These are phyloP conservation scores for Butyriboletus loyo DNA, from an alignment of 768 basidiomycete species.

Conservation along the genomic window DNA sequence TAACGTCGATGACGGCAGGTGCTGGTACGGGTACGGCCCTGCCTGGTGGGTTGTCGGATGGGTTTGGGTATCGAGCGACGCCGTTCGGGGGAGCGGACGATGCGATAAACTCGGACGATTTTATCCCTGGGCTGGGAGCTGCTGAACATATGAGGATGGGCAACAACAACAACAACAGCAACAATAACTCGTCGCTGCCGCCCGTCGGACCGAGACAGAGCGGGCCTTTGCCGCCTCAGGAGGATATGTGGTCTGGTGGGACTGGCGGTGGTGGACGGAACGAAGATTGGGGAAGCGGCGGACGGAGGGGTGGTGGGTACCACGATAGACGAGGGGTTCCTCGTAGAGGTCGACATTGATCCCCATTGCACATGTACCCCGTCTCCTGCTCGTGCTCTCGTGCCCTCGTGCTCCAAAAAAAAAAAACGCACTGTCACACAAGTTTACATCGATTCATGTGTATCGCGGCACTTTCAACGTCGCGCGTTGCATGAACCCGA, in stretches of 20 bases:
- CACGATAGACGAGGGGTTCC: conserved; percentile 23
- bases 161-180: too few relatives aligned
- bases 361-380: not conserved
- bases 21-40: conserved; percentile 11
- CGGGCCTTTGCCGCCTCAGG: conserved; percentile 46
- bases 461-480: not conserved
- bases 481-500: not conserved
- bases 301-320: conserved; percentile 29
- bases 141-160: conserved; percentile 29
- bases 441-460: conserved; percentile 2
- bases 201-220: conserved; percentile 33
- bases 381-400: not conserved
- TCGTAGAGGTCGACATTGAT: conserved; percentile 24
- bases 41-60: conserved; percentile 16
- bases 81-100: conserved; percentile 26
- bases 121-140: conserved; percentile 63
- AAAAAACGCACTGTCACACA: not conserved
- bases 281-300: conserved; percentile 39
- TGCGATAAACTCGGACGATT: conserved; percentile 46
- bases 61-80: conserved; percentile 24
- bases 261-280: conserved; percentile 31
- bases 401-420: too few relatives aligned
- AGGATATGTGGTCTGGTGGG: conserved; percentile 45
- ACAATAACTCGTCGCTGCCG: not conserved
- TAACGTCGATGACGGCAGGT: not conserved